Percentiles rank a stretch among this genome's conserved stretches.
phyloP scores from a whole-genome alignment of 2,329 filamentous ascomycete genomes.

The Colletotrichum nymphaeae region DNA sequence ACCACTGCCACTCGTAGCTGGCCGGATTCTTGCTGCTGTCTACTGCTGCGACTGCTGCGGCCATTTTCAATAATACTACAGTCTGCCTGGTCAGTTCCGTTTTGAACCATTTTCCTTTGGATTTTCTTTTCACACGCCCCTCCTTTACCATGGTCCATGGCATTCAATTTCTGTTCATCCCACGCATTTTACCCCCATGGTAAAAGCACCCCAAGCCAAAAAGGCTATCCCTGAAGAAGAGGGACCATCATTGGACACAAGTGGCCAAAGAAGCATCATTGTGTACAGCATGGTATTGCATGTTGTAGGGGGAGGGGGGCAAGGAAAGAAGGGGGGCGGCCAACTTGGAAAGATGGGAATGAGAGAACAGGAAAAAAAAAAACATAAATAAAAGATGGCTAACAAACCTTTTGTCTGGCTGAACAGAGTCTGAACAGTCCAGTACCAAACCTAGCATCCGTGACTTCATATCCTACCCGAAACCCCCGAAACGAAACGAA shows the following conservation, averaged over 20 bases:
- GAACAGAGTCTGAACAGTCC: not conserved
- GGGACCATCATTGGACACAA: slow-evolving; percentile 29
- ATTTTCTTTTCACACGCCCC: slow-evolving; percentile 18
- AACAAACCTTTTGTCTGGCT: slow-evolving; percentile 30
- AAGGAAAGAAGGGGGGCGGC: slow-evolving; percentile 8
- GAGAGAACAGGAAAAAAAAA: slow-evolving; percentile 9
- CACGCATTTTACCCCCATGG: slow-evolving; percentile 20
- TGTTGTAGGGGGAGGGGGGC: slow-evolving; percentile 22
- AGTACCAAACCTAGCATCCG: slow-evolving; percentile 14
- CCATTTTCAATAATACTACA: slow-evolving; percentile 25
- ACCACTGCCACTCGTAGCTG: slow-evolving; percentile 22
- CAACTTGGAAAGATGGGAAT: not conserved
- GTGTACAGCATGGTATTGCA: slow-evolving; percentile 32
- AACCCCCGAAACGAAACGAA: slow-evolving; percentile 23
- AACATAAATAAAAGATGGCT: slow-evolving; percentile 36
- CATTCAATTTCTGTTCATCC: slow-evolving; percentile 22
- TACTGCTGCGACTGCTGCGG: slow-evolving; percentile 14
- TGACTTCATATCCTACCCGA: slow-evolving; percentile 32
- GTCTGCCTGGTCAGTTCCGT: slow-evolving; percentile 8
- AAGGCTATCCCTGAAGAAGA: slow-evolving; percentile 24
- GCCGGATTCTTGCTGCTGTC: not conserved
- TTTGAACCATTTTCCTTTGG: slow-evolving; percentile 1
- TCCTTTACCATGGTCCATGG: not conserved
- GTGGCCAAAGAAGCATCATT: slow-evolving; percentile 23
- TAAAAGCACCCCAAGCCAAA: slow-evolving; percentile 1